Evolutionary conservation across 148 eudicot species (phyloP), one percentile per base, ranked within the genome.

Genomic region (Limonium bicolor): DNA sequence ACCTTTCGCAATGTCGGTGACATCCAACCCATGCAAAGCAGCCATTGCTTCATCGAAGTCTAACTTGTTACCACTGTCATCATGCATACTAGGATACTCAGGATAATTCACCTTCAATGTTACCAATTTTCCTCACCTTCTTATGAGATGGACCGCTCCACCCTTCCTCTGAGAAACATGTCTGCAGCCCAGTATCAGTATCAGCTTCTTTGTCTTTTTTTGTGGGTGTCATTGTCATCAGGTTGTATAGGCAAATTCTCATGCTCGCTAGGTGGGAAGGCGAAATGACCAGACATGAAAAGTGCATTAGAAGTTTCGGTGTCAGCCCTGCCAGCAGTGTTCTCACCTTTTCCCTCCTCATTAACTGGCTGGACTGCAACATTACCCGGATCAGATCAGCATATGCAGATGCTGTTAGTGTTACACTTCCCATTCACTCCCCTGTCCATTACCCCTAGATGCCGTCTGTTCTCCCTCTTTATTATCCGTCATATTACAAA

Each of bases 401-500:
- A 64, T 92, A 85, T 17, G 95, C 57, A 33, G 99, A 92, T 56
- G 93, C 84, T 2, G 99, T 81, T 55, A 92, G 78, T 27, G 95
- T 68, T 41, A 90, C 88, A 56, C 88, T 74, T 92, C 99, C 99
- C 99, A 92, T 45, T 78, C 99, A 59, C 73, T 50, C 22, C 50
- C 69, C 27, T 30, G 66, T 12, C n/a, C n/a, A n/a, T n/a, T n/a
- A n/a, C n/a, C n/a, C n/a, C n/a, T n/a, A n/a, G 59, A 46, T 20
- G 30, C 46, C n/a, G 25, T 38, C 34, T 69, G 65, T 37, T 54
- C 55, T 50, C 45, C 59, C 26, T 56, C 63, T 37, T 50, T 53
- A 26, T 68, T 50, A 50, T 59, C 60, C 45, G 44, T 58, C 73
- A 63, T 68, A 58, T 53, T 39, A 11, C 3, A 34, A 19, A 28